Conservation (phyloP, 805 yeast species). For the Zygoascus flipseniorum region DNA sequence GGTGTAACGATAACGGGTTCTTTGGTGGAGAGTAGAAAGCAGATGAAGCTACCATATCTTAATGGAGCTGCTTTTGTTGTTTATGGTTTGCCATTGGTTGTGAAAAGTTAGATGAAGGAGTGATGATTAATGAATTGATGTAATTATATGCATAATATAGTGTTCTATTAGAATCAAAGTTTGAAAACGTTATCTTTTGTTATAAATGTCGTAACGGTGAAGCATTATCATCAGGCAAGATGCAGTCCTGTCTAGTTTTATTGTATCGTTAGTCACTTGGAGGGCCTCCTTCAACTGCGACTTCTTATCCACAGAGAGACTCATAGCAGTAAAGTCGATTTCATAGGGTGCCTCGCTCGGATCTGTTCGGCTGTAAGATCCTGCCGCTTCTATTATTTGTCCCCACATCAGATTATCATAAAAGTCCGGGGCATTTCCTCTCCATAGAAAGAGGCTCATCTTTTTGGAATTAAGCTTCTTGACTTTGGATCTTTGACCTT, state of each 20-base stretch:
- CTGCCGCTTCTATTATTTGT: slow-evolving; percentile 4
- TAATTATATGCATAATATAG: background rate
- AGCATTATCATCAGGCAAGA: background rate
- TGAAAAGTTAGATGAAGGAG: background rate
- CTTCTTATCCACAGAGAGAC: background rate
- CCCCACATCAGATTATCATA: slow-evolving; percentile 1
- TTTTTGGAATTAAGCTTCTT: background rate
- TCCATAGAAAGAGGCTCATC: slow-evolving; percentile 9
- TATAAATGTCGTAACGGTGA: background rate
- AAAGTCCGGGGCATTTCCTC: slow-evolving; percentile 5
- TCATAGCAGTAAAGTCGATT: background rate
- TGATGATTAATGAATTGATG: background rate
- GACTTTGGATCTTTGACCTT: background rate
- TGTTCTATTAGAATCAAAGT: background rate
- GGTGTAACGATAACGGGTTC: slow-evolving; percentile 42
- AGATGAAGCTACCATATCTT: slow-evolving; percentile 60
- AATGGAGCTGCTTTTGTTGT: slow-evolving; percentile 92
- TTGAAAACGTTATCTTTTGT: background rate
- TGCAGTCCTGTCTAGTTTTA: background rate
- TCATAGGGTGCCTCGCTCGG: background rate
- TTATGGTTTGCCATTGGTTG: slow-evolving; percentile 68
- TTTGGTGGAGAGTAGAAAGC: slow-evolving; percentile 50
- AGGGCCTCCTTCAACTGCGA: background rate
- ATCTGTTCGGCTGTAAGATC: background rate
- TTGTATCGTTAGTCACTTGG: background rate